phyloP scores from a whole-genome alignment of 805 yeast genomes.

The Citeromyces nyonsensis region DNA sequence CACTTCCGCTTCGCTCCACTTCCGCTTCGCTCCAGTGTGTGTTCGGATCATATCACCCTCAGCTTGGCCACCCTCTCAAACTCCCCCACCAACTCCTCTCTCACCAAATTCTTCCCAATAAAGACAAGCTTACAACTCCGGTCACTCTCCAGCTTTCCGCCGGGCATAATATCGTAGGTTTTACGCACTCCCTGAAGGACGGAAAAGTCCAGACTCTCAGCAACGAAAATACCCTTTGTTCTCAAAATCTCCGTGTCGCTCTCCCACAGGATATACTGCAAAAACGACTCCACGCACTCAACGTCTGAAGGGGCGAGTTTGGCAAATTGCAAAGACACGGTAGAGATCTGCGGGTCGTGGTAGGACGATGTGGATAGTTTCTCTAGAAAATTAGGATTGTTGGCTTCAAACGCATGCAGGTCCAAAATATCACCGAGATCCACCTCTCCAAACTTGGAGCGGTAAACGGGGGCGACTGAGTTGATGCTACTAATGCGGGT shows the following conservation, averaged over 20 bases:
- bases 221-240: conserved; percentile 58
- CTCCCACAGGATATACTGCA: conserved; percentile 74
- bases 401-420: conserved; percentile 58
- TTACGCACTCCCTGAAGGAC: conserved; percentile 89
- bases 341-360: conserved; percentile 39
- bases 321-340: conserved; percentile 31
- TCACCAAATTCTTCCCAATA: conserved; percentile 13
- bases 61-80: conserved; percentile 2
- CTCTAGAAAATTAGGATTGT: conserved; percentile 1
- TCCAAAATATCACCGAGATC: conserved; percentile 54
- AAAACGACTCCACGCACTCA: conserved; percentile 35
- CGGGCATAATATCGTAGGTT: conserved; percentile 65
- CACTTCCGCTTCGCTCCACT: too few species aligned
- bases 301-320: conserved; percentile 20
- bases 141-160: conserved; percentile 6
- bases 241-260: conserved; percentile 58
- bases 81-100: conserved; percentile 2
- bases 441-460: conserved; percentile 64
- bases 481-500: conserved; percentile 40
- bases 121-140: conserved; percentile 11
- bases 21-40: too few species aligned
- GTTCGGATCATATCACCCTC: neutral
- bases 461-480: conserved; percentile 45
- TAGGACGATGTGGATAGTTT: conserved; percentile 9
- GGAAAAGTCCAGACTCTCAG: conserved; percentile 20